Evolutionary conservation across 305 asterid genomes (phyloP), one percentile per base, ranked within the genome.

Genomic region (Fraxinus paxiana): DNA sequence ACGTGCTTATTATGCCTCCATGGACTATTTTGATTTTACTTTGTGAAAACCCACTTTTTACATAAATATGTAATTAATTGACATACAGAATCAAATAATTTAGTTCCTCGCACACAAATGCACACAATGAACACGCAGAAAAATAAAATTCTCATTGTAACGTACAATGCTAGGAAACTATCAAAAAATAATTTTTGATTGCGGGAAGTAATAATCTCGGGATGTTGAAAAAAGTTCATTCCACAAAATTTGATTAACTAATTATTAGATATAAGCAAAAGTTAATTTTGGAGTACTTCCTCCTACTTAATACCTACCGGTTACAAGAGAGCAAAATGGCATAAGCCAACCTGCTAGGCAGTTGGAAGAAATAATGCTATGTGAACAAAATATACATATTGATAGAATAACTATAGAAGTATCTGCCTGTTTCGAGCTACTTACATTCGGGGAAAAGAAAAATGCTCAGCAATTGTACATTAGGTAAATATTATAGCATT

Each of bases 1-100:
- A 30, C 38, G 15, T 69, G 22, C 37, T 15, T 43, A 76, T 22
- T 76, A 28, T 59, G 17, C 35, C 74, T 77, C 35, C 59, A 73
- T 22, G 83, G 35, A 63, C 6, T 74, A 65, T 35, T 51, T 54
- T 54, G 79, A 78, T 80, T 67, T 75, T 54, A 43, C 35, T 37
- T 46, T 70, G 41, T 76, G 48, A 41, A 65, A 31, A 63, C 34
- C 24, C 31, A 28, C 51, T 59, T 26, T 22, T 59, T 65, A 63
- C 70, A 12, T 13, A 30, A 78, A 4, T 26, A 81, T 10, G 33
- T 22, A 26, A 65, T 77, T 70, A 69, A 72, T 61, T 63, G 63
- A 73, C 65, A 65, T 9, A 24, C 17, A 20, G 33, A 63, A 26
- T 38, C 22, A 28, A 67, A 51, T 65, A 48, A 74, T 61, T 51